Evolutionary conservation across 371 early-diverging fungal species (phyloP).

Genomic region (Smittium mucronatum): DNA sequence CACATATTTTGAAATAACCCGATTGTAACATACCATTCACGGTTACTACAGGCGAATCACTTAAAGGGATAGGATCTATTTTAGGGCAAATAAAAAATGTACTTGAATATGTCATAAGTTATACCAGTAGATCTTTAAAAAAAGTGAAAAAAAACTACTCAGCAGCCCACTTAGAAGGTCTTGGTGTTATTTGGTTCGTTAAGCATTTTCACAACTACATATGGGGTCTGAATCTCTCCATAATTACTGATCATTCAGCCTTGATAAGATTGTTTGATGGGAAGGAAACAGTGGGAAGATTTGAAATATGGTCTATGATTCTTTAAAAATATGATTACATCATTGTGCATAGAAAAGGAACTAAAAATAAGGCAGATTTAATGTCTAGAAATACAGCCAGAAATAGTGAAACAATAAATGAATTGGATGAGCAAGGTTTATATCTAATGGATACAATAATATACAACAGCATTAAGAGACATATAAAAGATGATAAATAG

Average conservation of each 20-base stretch:
- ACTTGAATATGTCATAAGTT: neutral
- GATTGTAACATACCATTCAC: no score
- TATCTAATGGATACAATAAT: neutral
- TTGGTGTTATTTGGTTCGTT: constrained; percentile 11
- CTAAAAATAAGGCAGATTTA: neutral
- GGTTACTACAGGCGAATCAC: no score
- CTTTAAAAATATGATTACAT: constrained; percentile 7
- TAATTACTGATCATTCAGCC: constrained; percentile 8
- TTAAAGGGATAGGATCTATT: no score
- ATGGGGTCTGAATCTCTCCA: neutral
- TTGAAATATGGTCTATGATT: constrained; percentile 8
- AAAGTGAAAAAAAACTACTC: constrained; percentile 7
- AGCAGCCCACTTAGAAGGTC: constrained; percentile 7
- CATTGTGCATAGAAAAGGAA: constrained; percentile 10
- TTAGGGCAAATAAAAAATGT: constrained; percentile 2
- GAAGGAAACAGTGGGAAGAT: constrained; percentile 9
- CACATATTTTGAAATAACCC: no score
- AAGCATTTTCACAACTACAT: constrained; percentile 4
- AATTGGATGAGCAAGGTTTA: neutral
- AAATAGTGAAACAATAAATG: neutral
- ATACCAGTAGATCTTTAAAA: neutral
- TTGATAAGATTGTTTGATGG: constrained; percentile 2
- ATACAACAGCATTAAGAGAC: neutral
- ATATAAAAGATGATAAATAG: neutral
- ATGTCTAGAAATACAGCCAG: neutral